Base-by-base conservation (phyloP, 225 moss, liverwort and hornwort genomes). In the Sphagnum tenellum region DNA sequence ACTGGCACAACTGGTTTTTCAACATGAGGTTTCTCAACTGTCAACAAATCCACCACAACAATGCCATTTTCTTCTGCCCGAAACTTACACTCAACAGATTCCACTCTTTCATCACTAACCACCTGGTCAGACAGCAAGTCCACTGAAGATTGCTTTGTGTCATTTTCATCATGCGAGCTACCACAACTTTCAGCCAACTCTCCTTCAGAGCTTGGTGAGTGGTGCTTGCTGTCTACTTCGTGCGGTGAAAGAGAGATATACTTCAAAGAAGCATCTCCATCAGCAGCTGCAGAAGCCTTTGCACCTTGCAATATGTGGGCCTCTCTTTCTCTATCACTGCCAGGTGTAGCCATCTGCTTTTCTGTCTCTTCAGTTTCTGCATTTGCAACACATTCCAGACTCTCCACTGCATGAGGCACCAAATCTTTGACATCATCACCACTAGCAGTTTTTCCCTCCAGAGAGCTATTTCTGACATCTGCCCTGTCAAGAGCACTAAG, bases 11-110 rank as follows among this genome's bases (percentile, higher is more conserved):
- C 13, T 12, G 9, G 47, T 7, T 48, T 46, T 61, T 61, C 61
- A 10, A 46, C 47, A 61, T 45, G 44, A 47, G 61, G 61, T 47
- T 46, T 61, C 3, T 14, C 47, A 9, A 47, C 45, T 12, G 48
- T 44, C 10, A 47, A n/a, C 61, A 61, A 11, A 45, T 61, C 61
- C 61, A 61, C 61, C 45, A 45, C 45, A 45, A 7, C 61, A 61
- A 5, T 46, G 4, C 44, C 46, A 8, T 46, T 46, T 46, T 47
- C 13, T 46, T 47, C 13, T 57, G 57, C 9, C 46, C 46, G 44
- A 61, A 46, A 9, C 46, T 44, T 46, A 61, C 61, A 44, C 46
- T 46, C 8, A 11, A 46, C 44, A 45, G 61, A 11, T 10, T 8
- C 44, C 8, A 46, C 44, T 48, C 46, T 46, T 11, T 61, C 61